These are phyloP conservation scores for Picea sitchensis DNA, from an alignment of 75 land plant species.

Conservation along the genomic window DNA sequence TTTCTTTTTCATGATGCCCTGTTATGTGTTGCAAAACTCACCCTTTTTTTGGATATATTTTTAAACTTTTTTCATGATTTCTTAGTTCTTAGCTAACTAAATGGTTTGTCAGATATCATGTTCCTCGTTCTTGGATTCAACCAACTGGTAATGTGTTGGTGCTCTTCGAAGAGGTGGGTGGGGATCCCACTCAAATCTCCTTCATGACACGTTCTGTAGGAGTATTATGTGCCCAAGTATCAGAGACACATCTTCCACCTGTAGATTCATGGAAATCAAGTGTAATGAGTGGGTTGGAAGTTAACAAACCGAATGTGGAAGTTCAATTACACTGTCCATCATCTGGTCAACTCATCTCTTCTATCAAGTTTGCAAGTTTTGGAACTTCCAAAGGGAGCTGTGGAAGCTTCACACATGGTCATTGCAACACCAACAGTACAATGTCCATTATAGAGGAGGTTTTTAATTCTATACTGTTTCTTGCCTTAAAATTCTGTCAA, in stretches of 20 bases:
- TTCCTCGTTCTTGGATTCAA: too few species aligned
- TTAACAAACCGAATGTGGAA: slow-evolving; percentile 17
- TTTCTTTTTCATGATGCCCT: too few species aligned
- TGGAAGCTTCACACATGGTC: slow-evolving; percentile 52
- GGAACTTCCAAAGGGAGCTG: slow-evolving; percentile 70
- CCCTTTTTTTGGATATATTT: too few species aligned
- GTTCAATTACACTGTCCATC: slow-evolving; percentile 49
- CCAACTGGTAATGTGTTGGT: slow-evolving; percentile 16
- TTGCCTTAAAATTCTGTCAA: too few species aligned
- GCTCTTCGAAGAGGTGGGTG: slow-evolving; percentile 63
- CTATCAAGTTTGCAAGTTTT: slow-evolving; percentile 75
- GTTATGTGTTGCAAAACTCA: too few species aligned
- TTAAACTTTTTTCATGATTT: too few species aligned
- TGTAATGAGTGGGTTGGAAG: not conserved
- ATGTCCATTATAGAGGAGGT: slow-evolving; percentile 22
- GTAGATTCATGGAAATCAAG: slow-evolving; percentile 32
- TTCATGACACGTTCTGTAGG: slow-evolving; percentile 29
- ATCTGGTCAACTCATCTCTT: slow-evolving; percentile 38
- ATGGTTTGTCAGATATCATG: too few species aligned
- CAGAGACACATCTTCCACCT: slow-evolving; percentile 45
- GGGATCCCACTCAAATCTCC: slow-evolving; percentile 51
- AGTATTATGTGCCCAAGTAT: slow-evolving; percentile 39
- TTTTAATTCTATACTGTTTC: not conserved
- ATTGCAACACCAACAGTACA: slow-evolving; percentile 52
- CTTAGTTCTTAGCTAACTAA: too few species aligned